phyloP scores from a whole-genome alignment of 768 basidiomycete species.

The Lactarius hatsudake region DNA sequence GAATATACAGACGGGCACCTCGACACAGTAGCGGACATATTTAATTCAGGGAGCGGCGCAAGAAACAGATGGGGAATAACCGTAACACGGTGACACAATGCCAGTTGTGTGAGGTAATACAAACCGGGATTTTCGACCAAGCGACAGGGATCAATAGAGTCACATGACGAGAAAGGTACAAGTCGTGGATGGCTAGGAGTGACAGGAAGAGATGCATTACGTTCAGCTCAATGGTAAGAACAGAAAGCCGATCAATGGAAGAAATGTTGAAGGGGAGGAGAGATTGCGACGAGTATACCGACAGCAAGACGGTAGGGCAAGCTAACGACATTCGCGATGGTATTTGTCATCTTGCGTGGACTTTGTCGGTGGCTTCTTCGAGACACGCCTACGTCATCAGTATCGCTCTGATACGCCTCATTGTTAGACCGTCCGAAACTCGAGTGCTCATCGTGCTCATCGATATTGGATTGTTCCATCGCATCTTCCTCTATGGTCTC shows the following conservation, averaged over 20 bases:
- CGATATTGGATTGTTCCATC: slow-evolving; percentile 9
- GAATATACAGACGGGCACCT: not conserved
- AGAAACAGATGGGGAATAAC: not conserved
- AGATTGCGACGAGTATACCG: slow-evolving; percentile 21
- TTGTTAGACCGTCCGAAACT: slow-evolving; percentile 14
- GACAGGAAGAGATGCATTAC: not conserved
- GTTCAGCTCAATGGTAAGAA: not conserved
- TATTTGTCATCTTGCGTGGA: slow-evolving; percentile 9
- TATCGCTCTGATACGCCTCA: slow-evolving; percentile 11
- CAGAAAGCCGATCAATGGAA: slow-evolving; percentile 4
- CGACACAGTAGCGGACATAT: not conserved
- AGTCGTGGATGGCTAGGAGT: not conserved
- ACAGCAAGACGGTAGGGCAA: slow-evolving; percentile 27
- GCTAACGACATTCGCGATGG: slow-evolving; percentile 20
- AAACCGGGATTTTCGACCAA: no score
- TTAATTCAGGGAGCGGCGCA: not conserved
- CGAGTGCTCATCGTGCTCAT: slow-evolving; percentile 13
- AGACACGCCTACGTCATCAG: not conserved
- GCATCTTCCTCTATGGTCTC: slow-evolving; percentile 40
- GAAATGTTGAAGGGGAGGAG: slow-evolving; percentile 26
- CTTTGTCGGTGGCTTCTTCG: not conserved
- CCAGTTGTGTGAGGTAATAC: not conserved
- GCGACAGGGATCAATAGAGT: not conserved
- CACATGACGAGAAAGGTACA: not conserved
- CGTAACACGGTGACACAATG: not conserved